Base-by-base conservation (phyloP, 768 basidiomycete genomes). In the Lactarius hatsudake region DNA sequence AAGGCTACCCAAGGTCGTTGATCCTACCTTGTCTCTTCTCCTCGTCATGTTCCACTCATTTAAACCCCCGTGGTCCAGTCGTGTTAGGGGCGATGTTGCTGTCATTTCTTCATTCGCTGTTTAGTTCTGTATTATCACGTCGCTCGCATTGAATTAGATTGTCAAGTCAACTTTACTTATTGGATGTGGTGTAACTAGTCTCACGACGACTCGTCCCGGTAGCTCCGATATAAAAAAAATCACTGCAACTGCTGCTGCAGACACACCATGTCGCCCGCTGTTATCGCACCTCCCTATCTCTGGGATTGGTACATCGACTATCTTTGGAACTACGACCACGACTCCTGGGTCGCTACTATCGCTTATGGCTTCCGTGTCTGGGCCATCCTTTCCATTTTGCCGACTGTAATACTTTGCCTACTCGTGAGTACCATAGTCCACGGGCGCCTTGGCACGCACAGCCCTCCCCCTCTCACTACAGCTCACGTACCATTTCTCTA, bases 281-380 rank as follows among this genome's bases (percentile, higher is more conserved):
- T 73, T 65, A 60, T 83, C 20, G 67, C 81, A 45, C 84, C 83
- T 4, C 72, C 72, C 34, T 74, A 78, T 7, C 70, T 89, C 42
- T 91, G 88, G 88, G 73, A 80, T 26, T 79, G 78, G 66, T 93
- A 93, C 71, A 69, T 87, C 63, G 76, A 84, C 43, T 80, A 87
- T 72, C 79, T 93, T 28, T 88, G 86, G 84, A 76, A 83, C 71
- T 91, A 90, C 72, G 74, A 83, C 56, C 79, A 84, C 3, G 78
- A 81, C 48, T 92, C 91, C 4, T 88, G 85, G 86, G 87, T 93
- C 58, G 83, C 81, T 48, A 83, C 81, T 67, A 79, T 83, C 42
- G 89, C 91, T 20, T 87, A 83, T 48, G 79, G 79, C 7, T 88
- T 83, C 71, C 87, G 90, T 63, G 75, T 91, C 57, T 80, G 92